Base-by-base conservation (phyloP, 2,329 filamentous ascomycete species). In the Neopestalotiopsis sp. region DNA sequence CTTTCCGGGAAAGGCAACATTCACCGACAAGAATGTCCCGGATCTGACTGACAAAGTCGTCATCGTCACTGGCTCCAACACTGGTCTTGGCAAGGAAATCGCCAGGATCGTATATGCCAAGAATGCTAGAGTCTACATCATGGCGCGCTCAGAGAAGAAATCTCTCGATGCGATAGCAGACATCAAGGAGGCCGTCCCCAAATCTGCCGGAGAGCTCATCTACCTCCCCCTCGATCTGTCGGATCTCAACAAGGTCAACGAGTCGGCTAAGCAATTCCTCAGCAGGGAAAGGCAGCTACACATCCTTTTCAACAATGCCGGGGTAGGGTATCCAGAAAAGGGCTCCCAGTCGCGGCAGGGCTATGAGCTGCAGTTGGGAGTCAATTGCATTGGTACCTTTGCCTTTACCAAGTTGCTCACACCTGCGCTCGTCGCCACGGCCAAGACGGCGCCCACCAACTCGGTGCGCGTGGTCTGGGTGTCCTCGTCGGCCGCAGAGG, bases 391-490 rank as follows among this genome's bases (percentile, higher is more conserved):
- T 20, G 67, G 67, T 3, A 32, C 67, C 9, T 66, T 66, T 42
- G 24, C 58, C 14, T 30, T 68, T 52, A 68, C 67, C 42, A 66
- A 66, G 49, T 45, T 24, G 6, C 64, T 66, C 20, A 66, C 64
- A 13, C 40, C 64, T 5, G n/a, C 24, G 7, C 49, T 66, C 12
- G 49, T 58, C 3, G 13, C 42, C 14, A 66, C 64, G 10, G 64
- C 49, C 24, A 56, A 58, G 32, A 30, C 64, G 28, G n/a, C 64
- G 13, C 30, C 49, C 13, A n/a, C 42, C 20, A 49, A 58, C 64
- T 34, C 20, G n/a, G 64, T 66, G 7, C 74, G 77, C 42, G 74
- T 79, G 3, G 69, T 79, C 42, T 78, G 76, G 75, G 74, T 77
- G 12, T 75, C 74, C 1, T 78, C 76, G 1, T 75, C 75, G 12